Base-by-base conservation (phyloP, 805 yeast genomes). In the Zygotorulaspora florentina region DNA sequence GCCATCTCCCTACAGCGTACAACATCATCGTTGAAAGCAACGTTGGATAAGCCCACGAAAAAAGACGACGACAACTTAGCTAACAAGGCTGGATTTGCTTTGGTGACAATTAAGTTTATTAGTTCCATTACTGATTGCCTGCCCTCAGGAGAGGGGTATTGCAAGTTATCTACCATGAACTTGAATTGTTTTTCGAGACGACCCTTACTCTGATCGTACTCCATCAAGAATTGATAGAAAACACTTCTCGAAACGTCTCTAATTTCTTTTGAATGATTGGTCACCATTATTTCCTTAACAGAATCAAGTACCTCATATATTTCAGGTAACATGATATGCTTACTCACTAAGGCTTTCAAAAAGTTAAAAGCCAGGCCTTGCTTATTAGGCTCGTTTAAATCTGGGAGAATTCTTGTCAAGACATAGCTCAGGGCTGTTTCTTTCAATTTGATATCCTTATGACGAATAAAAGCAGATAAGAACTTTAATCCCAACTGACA, bases 141-240 rank as follows among this genome's bases (percentile, higher is more conserved):
- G 42, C 99, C 99, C 35, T 79, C 74, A 47, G 85, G 85, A 3
- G 95, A 81, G 3, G 95, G 90, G 61, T 93, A 93, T 18, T 81
- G 75, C 52, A 93, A 69, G 62, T 93, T 93, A 45, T 79, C 79
- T 8, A 90, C 85, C 65, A 93, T 72, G 60, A 84, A 81, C 52
- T 83, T 80, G 67, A 91, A 83, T 53, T 87, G 95, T 55, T 83
- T 86, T 52, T 86, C 93, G 39, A 93, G 64, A 52, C 87, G 77
- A 3, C 91, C 89, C 56, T 82, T 76, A 27, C 98, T 89, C 68
- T 91, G 97, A 56, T 96, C 98, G 59, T 87, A 93, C 56, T 89
- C 96, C 85, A 88, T 85, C 59, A 93, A 68, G 56, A 93, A 93
- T 56, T 83, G 89, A 63, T 80, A 85, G 61, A 81, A 93, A 1